These are phyloP conservation scores for Sporothrix protearum DNA, from an alignment of 2,329 filamentous ascomycete species.

Conservation along the genomic window DNA sequence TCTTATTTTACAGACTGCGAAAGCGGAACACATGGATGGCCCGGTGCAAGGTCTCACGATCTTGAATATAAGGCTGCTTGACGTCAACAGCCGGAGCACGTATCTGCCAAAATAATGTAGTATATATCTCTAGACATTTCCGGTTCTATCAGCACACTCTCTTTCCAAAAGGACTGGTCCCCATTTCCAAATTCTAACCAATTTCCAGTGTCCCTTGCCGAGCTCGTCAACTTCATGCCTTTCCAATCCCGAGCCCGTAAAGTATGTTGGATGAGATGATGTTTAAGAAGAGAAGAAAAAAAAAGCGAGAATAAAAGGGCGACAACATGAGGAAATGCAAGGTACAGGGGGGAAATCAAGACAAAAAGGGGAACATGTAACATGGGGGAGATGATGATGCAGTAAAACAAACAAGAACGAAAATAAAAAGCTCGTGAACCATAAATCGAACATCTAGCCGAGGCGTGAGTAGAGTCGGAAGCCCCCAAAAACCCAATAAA, in stretches of 20 bases:
- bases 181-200: conserved; percentile 9
- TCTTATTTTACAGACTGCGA: neutral
- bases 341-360: neutral
- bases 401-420: neutral
- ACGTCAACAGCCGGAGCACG: neutral
- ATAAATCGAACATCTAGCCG: neutral
- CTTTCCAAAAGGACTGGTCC: conserved; percentile 18
- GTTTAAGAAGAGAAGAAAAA: neutral
- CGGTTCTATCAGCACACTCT: conserved; percentile 11
- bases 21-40: neutral
- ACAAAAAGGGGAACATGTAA: neutral
- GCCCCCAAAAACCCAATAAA: neutral
- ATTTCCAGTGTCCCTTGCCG: neutral
- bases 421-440: neutral
- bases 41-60: neutral
- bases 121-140: conserved; percentile 10
- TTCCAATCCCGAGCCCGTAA: neutral
- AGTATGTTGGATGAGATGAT: conserved; percentile 9
- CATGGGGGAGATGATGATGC: neutral
- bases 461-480: neutral
- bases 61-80: neutral
- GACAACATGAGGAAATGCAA: neutral
- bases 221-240: neutral
- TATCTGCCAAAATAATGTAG: neutral
- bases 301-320: neutral